Evolutionary conservation across 106 monocot species (phyloP).

Genomic region (Vanilla planifolia): DNA sequence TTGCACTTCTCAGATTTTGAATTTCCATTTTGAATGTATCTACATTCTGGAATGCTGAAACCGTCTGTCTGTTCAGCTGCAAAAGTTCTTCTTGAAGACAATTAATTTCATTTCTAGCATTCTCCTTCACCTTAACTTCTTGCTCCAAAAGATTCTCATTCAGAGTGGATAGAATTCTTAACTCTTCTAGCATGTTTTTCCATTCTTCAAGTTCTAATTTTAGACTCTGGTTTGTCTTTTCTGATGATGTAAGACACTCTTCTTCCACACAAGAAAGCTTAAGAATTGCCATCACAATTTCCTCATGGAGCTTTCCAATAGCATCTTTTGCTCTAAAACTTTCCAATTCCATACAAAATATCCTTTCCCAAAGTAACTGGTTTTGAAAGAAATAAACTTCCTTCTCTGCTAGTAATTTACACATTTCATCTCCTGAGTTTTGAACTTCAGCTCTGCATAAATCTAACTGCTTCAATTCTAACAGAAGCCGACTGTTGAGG

Average conservation of each 20-base stretch:
- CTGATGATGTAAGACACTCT: background rate
- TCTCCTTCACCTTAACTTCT: background rate
- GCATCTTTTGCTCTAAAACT: constrained; percentile 25
- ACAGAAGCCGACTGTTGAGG: background rate
- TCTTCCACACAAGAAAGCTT: constrained; percentile 4
- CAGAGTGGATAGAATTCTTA: background rate
- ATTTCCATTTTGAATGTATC: constrained; percentile 22
- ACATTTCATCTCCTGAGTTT: constrained; percentile 33
- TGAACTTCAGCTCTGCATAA: constrained; percentile 19
- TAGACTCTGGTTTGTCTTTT: background rate
- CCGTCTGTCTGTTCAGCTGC: constrained; percentile 11
- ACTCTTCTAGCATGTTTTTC: background rate
- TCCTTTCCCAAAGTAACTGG: constrained; percentile 21
- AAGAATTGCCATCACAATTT: constrained; percentile 1
- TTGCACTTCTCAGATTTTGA: constrained; percentile 26
- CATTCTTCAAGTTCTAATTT: background rate
- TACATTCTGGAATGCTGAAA: constrained; percentile 20
- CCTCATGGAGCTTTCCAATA: constrained; percentile 12
- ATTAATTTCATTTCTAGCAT: constrained; percentile 1
- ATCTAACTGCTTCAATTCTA: constrained; percentile 20
- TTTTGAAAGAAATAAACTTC: constrained; percentile 29
- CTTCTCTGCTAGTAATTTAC: constrained; percentile 17
- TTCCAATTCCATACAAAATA: constrained; percentile 34
- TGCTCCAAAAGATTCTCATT: constrained; percentile 2
- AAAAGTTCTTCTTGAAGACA: constrained; percentile 4